These are phyloP conservation scores for Esteya vermicola DNA, from an alignment of 2,329 filamentous ascomycete genomes.

Conservation along the genomic window DNA sequence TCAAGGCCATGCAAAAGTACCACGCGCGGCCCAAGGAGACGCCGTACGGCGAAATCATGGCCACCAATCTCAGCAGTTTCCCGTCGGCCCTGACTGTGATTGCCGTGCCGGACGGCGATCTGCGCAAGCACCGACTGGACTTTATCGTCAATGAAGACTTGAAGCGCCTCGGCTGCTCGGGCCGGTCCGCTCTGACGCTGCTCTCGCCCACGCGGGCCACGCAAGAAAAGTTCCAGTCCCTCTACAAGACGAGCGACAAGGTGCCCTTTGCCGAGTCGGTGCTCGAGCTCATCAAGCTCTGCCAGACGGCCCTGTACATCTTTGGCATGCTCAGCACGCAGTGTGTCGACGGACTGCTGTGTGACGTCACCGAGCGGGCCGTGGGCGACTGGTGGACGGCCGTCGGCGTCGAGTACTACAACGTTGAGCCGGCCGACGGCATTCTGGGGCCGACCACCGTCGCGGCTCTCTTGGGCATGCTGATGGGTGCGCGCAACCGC, in stretches of 20 bases:
- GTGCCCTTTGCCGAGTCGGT: slow-evolving; percentile 67
- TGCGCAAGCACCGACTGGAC: slow-evolving; percentile 61
- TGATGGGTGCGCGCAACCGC: slow-evolving; percentile 82
- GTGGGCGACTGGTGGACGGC: slow-evolving; percentile 95
- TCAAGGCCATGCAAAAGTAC: slow-evolving; percentile 71
- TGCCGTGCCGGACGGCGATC: slow-evolving; percentile 71
- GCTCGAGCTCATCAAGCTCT: slow-evolving; percentile 78
- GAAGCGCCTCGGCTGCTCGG: slow-evolving; percentile 84
- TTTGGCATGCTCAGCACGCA: slow-evolving; percentile 80
- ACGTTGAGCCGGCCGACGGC: slow-evolving; percentile 82
- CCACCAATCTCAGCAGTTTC: slow-evolving; percentile 86
- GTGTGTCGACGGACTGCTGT: slow-evolving; percentile 84
- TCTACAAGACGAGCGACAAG: slow-evolving; percentile 77
- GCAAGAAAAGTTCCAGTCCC: slow-evolving; percentile 78
- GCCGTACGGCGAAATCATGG: slow-evolving; percentile 70
- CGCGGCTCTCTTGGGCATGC: slow-evolving; percentile 68
- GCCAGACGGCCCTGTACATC: slow-evolving; percentile 74
- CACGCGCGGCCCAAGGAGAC: slow-evolving; percentile 78
- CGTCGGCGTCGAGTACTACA: slow-evolving; percentile 82
- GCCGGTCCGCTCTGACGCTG: slow-evolving; percentile 72
- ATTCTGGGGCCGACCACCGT: slow-evolving; percentile 88
- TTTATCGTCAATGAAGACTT: slow-evolving; percentile 93
- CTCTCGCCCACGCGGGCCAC: slow-evolving; percentile 66
- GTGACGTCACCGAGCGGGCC: slow-evolving; percentile 81
- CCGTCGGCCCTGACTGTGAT: slow-evolving; percentile 90